Conservation (phyloP, 192 early-diverging fungal genomes). For the Dissophora ornata region DNA sequence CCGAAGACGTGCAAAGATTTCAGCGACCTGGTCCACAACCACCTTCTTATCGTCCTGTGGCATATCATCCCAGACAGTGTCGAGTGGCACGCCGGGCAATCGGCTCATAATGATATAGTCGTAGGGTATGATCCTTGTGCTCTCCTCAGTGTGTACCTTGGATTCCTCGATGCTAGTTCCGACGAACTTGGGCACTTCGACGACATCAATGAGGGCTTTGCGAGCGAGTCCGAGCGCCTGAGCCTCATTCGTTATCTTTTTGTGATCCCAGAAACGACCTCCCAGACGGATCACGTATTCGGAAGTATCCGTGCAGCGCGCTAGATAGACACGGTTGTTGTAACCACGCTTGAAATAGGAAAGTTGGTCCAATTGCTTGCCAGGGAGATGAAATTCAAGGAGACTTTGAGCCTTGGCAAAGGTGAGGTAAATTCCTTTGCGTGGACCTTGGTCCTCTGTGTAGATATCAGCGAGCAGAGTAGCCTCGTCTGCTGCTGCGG, state of each 20-base stretch:
- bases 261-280: constrained; percentile 49
- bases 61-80: constrained; percentile 36
- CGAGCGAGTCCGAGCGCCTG: constrained; percentile 23
- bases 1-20: constrained; percentile 26
- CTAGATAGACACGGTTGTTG: constrained; percentile 51
- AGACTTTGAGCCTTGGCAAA: constrained; percentile 22
- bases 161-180: constrained; percentile 44
- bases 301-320: constrained; percentile 22
- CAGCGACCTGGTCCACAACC: constrained; percentile 15
- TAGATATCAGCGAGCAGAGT: constrained; percentile 13
- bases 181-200: constrained; percentile 19
- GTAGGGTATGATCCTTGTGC: constrained; percentile 18
- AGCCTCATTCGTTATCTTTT: constrained; percentile 45
- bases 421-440: constrained; percentile 25
- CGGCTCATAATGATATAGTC: constrained; percentile 48
- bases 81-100: constrained; percentile 37
- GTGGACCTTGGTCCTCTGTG: constrained; percentile 25
- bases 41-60: constrained; percentile 26
- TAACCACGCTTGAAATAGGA: constrained; percentile 42
- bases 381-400: constrained; percentile 28
- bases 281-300: constrained; percentile 50
- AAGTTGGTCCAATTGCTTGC: constrained; percentile 21
- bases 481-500: neutral
- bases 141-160: constrained; percentile 20
- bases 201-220: constrained; percentile 1